Evolutionary conservation across 2,329 filamentous ascomycete species (phyloP).

Genomic region (Fusarium albosuccineum): DNA sequence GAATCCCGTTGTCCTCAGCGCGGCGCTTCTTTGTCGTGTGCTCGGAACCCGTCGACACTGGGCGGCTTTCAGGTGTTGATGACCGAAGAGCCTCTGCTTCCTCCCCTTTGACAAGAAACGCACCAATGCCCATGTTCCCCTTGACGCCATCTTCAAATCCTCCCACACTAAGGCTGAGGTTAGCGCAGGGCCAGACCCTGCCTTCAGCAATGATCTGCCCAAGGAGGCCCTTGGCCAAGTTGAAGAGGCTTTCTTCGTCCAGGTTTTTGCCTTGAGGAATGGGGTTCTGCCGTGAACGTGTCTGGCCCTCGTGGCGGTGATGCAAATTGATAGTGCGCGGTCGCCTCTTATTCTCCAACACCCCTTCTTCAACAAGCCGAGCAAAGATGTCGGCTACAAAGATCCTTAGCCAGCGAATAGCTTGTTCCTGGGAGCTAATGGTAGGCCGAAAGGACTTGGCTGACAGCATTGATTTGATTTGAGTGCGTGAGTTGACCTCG

Average conservation of each 20-base stretch:
- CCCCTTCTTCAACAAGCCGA: conserved; percentile 89
- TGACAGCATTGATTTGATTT: conserved; percentile 97
- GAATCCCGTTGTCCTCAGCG: conserved; percentile 64
- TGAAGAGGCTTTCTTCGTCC: conserved; percentile 79
- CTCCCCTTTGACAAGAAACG: conserved; percentile 84
- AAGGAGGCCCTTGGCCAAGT: conserved; percentile 81
- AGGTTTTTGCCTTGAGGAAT: conserved; percentile 83
- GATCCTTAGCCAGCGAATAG: conserved; percentile 86
- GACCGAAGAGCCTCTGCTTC: conserved; percentile 63
- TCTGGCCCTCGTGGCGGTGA: conserved; percentile 80
- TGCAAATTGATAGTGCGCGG: conserved; percentile 90
- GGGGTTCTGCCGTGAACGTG: conserved; percentile 78
- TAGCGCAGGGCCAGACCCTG: conserved; percentile 89
- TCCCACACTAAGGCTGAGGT: conserved; percentile 88
- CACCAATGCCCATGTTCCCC: conserved; percentile 87
- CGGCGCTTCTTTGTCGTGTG: conserved; percentile 49
- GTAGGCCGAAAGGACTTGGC: conserved; percentile 93
- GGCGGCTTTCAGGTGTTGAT: conserved; percentile 37
- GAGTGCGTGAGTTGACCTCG: conserved; percentile 90
- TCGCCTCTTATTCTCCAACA: conserved; percentile 86
- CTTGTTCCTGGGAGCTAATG: conserved; percentile 84
- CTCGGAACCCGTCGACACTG: conserved; percentile 38
- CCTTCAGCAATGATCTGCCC: conserved; percentile 84
- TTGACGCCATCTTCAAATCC: conserved; percentile 90
- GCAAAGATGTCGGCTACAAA: conserved; percentile 93